Evolutionary conservation across 2,329 filamentous ascomycete genomes (phyloP).

Genomic region (Periconia sp.): DNA sequence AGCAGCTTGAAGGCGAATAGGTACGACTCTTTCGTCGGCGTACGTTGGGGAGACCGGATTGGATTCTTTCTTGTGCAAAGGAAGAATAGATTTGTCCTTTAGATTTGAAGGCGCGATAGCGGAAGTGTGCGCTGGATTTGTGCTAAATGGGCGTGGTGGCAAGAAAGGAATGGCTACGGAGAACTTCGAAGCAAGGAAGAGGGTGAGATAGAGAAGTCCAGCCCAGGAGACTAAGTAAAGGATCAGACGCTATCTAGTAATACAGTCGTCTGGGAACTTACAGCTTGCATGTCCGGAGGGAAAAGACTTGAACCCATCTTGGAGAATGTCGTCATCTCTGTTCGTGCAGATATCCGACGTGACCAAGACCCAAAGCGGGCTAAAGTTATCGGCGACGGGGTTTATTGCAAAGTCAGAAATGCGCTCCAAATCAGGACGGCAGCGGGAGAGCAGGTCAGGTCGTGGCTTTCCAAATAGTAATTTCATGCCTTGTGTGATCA

Average conservation of each 20-base stretch:
- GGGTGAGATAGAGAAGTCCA: constrained; percentile 81
- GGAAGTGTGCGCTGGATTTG: constrained; percentile 57
- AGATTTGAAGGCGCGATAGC: constrained; percentile 48
- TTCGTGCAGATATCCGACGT: constrained; percentile 77
- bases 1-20: constrained; percentile 74
- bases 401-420: constrained; percentile 63
- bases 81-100: constrained; percentile 24
- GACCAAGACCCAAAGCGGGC: constrained; percentile 71
- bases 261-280: no score
- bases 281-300: constrained; percentile 77
- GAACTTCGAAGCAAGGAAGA: constrained; percentile 87
- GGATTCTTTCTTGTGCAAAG: constrained; percentile 32
- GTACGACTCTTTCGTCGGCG: constrained; percentile 48
- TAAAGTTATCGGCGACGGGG: constrained; percentile 59
- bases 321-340: constrained; percentile 63
- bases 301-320: constrained; percentile 87
- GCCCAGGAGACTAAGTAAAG: constrained; percentile 73
- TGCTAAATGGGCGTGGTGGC: constrained; percentile 54
- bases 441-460: constrained; percentile 71
- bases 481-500: constrained; percentile 87
- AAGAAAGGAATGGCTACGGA: constrained; percentile 75
- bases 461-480: constrained; percentile 70
- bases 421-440: constrained; percentile 73
- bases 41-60: constrained; percentile 20
- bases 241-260: no score